Base-by-base conservation (phyloP, 192 early-diverging fungal species). In the Coemansia asiatica region DNA sequence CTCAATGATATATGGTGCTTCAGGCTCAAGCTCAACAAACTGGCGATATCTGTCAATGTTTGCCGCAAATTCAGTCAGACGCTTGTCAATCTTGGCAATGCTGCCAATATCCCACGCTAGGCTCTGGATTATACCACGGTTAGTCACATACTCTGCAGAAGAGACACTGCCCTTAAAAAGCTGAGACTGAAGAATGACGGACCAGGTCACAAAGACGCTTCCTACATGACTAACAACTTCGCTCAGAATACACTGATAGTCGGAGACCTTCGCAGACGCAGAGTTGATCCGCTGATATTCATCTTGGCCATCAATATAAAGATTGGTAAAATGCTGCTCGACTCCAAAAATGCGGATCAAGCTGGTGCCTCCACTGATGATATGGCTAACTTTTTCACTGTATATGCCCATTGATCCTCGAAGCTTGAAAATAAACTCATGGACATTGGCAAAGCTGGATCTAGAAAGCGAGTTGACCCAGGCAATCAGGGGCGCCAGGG, bases 341-440 rank as follows among this genome's bases (percentile, higher is more conserved):
- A 72, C 84, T 27, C 75, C 70, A 64, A 86, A 91, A 0, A 91
- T 81, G 44, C 92, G 86, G 47, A 95, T 87, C 38, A 85, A 85
- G 0, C 85, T 81, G 26, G 88, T 69, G 0, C 91, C 92, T 19
- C 89, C 91, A 0, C 25, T 23, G 15, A 79, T 69, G 15, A 74
- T 48, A 50, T 71, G 57, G 9, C 46, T 44, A 0, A 61, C 62
- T 44, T 44, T 44, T 1, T 61, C 55, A 22, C 35, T 63, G 25
- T 62, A 22, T 23, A 1, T 47, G 18, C 13, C 22, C 23, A 0
- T 36, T 28, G 4, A 64, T 60, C 18, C 51, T 2, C 8, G 72
- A 67, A 21, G 53, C 60, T 1, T 19, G 2, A 9, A 70, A 18
- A 10, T 23, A 44, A 44, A 44, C 9, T 44, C 40, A 18, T 44